These are phyloP conservation scores for Capronia americana DNA, from an alignment of 2,329 filamentous ascomycete species.

Conservation along the genomic window DNA sequence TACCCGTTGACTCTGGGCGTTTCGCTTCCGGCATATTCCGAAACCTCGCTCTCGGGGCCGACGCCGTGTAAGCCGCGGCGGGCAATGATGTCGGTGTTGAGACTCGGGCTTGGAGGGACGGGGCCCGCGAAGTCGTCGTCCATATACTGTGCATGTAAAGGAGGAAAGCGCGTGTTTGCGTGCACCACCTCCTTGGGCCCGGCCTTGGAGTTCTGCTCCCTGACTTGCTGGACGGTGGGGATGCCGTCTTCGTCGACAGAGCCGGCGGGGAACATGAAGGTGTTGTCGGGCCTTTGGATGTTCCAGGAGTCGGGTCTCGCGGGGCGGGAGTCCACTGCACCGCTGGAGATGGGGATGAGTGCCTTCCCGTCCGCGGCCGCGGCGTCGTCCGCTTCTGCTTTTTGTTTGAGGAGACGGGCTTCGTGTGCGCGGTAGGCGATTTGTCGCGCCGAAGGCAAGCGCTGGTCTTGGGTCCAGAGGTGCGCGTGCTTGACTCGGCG, in stretches of 20 bases:
- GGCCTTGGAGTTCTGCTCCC: slow-evolving; percentile 73
- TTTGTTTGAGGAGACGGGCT: slow-evolving; percentile 71
- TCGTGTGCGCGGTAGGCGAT: slow-evolving; percentile 61
- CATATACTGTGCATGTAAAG: slow-evolving; percentile 43
- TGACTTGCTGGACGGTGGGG: slow-evolving; percentile 69
- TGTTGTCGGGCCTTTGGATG: slow-evolving; percentile 71
- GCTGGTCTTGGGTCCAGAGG: slow-evolving; percentile 82
- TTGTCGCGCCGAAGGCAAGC: slow-evolving; percentile 70
- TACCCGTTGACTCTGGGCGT: slow-evolving; percentile 94
- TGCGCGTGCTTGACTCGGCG: slow-evolving; percentile 84
- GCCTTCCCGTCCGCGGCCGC: slow-evolving; percentile 57
- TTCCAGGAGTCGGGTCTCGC: slow-evolving; percentile 81
- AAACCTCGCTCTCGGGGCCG: slow-evolving; percentile 55
- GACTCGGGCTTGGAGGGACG: slow-evolving; percentile 81
- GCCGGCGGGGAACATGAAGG: slow-evolving; percentile 76
- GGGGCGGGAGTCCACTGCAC: slow-evolving; percentile 70
- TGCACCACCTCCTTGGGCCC: slow-evolving; percentile 80
- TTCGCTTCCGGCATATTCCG: slow-evolving; percentile 68
- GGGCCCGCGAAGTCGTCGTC: slow-evolving; percentile 43
- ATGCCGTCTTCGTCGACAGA: slow-evolving; percentile 58
- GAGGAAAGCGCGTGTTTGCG: slow-evolving; percentile 79
- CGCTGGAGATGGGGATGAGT: slow-evolving; percentile 64
- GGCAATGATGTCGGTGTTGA: slow-evolving; percentile 65
- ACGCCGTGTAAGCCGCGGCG: slow-evolving; percentile 80
- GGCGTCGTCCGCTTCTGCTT: slow-evolving; percentile 65